These are phyloP conservation scores for Pythium phragmiticola DNA, from an alignment of 352 stramenopile species.

Conservation along the genomic window DNA sequence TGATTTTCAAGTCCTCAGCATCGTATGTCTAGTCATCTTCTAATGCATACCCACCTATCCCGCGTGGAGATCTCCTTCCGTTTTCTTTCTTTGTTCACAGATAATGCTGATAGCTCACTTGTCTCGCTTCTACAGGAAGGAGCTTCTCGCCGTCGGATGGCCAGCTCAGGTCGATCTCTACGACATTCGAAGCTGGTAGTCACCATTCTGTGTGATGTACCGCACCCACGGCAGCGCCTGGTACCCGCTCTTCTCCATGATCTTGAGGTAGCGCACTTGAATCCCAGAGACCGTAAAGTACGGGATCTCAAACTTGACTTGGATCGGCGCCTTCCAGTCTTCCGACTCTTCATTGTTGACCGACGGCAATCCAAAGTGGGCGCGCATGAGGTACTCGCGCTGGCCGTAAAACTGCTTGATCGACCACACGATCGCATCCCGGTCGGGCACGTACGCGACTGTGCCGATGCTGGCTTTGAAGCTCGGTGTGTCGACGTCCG, in stretches of 20 bases:
- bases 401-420: slow-evolving; percentile 99
- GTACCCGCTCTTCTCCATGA: slow-evolving; percentile 99
- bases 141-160: neutral
- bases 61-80: neutral
- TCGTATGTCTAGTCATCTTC: neutral
- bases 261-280: slow-evolving; percentile 99
- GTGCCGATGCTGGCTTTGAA: slow-evolving; percentile 98
- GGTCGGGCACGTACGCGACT: slow-evolving; percentile 98
- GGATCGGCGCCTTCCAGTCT: slow-evolving; percentile 90
- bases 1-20: neutral
- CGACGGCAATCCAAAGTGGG: slow-evolving; percentile 98
- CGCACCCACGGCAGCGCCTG: slow-evolving; percentile 98
- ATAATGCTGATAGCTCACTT: neutral
- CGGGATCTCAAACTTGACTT: slow-evolving; percentile 97
- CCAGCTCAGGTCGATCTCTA: slow-evolving; percentile 46
- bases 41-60: neutral
- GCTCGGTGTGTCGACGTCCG: slow-evolving; percentile 97
- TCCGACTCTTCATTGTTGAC: slow-evolving; percentile 89
- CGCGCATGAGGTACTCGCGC: slow-evolving; percentile 99
- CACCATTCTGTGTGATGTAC: slow-evolving; percentile 99
- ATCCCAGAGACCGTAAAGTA: slow-evolving; percentile 97
- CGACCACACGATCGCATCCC: slow-evolving; percentile 98
- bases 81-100: neutral
- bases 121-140: neutral
- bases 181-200: slow-evolving; percentile 99